Percentiles rank a stretch among this genome's conserved stretches.
phyloP scores from a whole-genome alignment of 345 rosid species.

The Aegle marmelos region DNA sequence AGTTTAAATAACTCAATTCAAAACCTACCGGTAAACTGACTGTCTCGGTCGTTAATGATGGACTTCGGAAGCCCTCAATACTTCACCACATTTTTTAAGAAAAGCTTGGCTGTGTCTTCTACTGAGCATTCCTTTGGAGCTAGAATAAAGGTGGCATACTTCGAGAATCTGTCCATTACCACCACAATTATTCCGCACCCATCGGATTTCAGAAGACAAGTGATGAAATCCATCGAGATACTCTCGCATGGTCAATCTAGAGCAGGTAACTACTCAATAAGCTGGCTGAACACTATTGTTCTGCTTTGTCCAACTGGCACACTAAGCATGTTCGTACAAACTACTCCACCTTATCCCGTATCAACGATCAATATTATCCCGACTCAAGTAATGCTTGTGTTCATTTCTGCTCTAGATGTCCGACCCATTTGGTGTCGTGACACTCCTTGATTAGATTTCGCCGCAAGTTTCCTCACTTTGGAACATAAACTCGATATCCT shows the following conservation, averaged over 20 bases:
- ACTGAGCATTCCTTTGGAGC: neutral
- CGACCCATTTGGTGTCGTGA: neutral
- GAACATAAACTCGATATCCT: fast-evolving
- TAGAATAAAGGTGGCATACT: neutral
- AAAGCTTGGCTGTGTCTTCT: neutral
- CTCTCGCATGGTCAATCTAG: neutral
- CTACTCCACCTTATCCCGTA: neutral
- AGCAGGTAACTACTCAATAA: neutral
- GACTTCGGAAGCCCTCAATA: neutral
- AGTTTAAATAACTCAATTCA: neutral
- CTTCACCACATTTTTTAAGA: conserved; percentile 10
- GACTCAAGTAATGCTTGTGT: too few relatives aligned
- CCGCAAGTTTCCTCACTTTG: neutral
- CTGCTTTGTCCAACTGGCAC: neutral
- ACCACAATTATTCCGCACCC: too few relatives aligned
- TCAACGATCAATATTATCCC: neutral
- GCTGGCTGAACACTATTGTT: fast-evolving
- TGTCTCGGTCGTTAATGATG: neutral
- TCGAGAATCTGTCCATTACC: neutral
- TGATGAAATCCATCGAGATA: neutral
- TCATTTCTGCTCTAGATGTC: neutral
- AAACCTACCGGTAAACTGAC: neutral
- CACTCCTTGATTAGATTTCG: neutral
- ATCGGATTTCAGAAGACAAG: too few relatives aligned
- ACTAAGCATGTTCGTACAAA: neutral